These are phyloP conservation scores for Trametes sp. DNA, from an alignment of 1,284 basidiomycete genomes.

Conservation along the genomic window DNA sequence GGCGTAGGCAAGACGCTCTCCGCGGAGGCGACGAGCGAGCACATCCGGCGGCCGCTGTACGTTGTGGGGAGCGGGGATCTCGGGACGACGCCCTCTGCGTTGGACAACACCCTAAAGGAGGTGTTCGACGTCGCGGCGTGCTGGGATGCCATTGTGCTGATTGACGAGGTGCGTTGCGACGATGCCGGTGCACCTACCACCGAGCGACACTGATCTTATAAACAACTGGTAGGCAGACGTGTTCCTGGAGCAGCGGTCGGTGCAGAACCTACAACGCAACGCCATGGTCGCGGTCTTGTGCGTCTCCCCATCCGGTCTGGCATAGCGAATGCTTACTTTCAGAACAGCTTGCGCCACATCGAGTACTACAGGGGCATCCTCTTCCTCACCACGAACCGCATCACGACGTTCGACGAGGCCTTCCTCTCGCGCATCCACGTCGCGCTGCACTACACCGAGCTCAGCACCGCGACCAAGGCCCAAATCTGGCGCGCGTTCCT, in stretches of 20 bases:
- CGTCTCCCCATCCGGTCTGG: background rate
- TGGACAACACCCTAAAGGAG: slow-evolving; percentile 30
- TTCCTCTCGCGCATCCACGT: slow-evolving; percentile 72
- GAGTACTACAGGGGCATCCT: slow-evolving; percentile 48
- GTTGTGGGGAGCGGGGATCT: slow-evolving; percentile 65
- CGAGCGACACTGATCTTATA: slow-evolving; percentile 29
- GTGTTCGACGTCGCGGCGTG: slow-evolving; percentile 55
- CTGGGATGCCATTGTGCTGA: slow-evolving; percentile 69
- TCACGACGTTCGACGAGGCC: slow-evolving; percentile 68
- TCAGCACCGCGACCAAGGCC: slow-evolving; percentile 53
- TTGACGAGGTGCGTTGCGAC: slow-evolving; percentile 36
- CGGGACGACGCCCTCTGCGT: slow-evolving; percentile 52
- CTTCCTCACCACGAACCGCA: slow-evolving; percentile 71
- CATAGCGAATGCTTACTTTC: background rate
- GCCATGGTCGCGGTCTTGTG: slow-evolving; percentile 70
- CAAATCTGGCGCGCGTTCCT: slow-evolving; percentile 58
- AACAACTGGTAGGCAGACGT: slow-evolving; percentile 37
- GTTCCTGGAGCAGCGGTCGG: slow-evolving; percentile 66
- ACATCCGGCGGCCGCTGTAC: slow-evolving; percentile 64
- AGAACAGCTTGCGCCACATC: slow-evolving; percentile 53
- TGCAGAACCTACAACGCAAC: slow-evolving; percentile 59
- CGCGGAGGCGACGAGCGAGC: slow-evolving; percentile 68
- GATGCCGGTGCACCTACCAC: background rate
- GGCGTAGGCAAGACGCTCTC: slow-evolving; percentile 60
- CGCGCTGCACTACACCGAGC: slow-evolving; percentile 64